Conservation (phyloP, 73 alveolate genomes). For the Uronychia setigera region DNA sequence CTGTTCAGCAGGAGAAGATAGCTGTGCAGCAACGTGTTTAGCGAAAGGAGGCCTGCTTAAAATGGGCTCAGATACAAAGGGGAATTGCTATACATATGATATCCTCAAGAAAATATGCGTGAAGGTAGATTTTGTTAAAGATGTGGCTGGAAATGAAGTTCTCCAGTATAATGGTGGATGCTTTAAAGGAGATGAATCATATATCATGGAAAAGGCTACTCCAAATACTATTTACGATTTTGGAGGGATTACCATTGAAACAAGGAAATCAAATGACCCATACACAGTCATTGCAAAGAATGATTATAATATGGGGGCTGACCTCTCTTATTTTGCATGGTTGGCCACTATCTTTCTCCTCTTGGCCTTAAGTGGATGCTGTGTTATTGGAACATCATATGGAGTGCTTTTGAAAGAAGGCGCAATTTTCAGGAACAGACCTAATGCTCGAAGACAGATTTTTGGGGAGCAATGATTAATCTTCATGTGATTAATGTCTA, state of each 20-base stretch:
- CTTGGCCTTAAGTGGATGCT: no score
- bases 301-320: background rate
- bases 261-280: background rate
- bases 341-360: no score
- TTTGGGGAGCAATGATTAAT: no score
- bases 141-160: background rate
- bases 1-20: background rate
- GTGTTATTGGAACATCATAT: no score
- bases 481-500: no score
- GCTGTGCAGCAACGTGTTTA: background rate
- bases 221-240: background rate
- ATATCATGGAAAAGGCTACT: background rate
- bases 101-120: background rate
- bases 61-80: background rate
- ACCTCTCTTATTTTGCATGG: background rate
- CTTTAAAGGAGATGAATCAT: background rate
- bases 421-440: no score
- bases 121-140: background rate
- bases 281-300: background rate
- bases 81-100: conserved; percentile 3
- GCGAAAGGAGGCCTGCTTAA: background rate
- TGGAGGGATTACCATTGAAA: background rate
- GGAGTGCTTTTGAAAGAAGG: no score
- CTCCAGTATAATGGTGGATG: background rate
- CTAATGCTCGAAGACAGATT: no score